Evolutionary conservation across 306 rosid genomes (phyloP).

Genomic region (Vigna reflexopilosa): DNA sequence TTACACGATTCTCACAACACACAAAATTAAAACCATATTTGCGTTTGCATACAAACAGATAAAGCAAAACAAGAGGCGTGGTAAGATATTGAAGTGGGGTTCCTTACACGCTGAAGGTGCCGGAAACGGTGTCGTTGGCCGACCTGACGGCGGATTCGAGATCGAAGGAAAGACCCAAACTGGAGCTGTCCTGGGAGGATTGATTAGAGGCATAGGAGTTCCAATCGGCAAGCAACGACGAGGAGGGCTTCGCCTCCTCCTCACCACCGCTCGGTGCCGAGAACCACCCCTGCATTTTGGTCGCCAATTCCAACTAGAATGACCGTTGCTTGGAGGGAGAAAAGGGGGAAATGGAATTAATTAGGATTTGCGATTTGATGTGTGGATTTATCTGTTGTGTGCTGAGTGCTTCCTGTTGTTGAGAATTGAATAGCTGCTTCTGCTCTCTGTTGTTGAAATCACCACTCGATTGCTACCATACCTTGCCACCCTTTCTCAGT

Average conservation of each 20-base stretch:
- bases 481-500: too few species aligned
- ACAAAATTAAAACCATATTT: not conserved
- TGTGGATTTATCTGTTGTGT: not conserved
- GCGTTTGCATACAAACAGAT: not conserved
- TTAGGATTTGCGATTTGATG: not conserved
- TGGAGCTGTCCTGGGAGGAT: constrained; percentile 55
- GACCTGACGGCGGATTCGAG: constrained; percentile 96
- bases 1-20: not conserved
- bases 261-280: constrained; percentile 49
- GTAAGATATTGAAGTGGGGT: constrained; percentile 33
- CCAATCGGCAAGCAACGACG: constrained; percentile 89
- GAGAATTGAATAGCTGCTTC: not conserved
- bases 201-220: constrained; percentile 82
- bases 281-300: constrained; percentile 87
- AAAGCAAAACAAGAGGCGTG: not conserved
- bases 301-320: not conserved
- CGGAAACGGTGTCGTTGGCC: constrained; percentile 90
- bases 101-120: constrained; percentile 91
- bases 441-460: not conserved
- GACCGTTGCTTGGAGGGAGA: not conserved
- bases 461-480: too few species aligned
- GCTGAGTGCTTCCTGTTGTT: not conserved
- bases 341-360: not conserved
- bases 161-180: constrained; percentile 71
- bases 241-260: constrained; percentile 54